These are phyloP conservation scores for Gossypium mustelinum DNA, from an alignment of 345 rosid species.

Conservation along the genomic window DNA sequence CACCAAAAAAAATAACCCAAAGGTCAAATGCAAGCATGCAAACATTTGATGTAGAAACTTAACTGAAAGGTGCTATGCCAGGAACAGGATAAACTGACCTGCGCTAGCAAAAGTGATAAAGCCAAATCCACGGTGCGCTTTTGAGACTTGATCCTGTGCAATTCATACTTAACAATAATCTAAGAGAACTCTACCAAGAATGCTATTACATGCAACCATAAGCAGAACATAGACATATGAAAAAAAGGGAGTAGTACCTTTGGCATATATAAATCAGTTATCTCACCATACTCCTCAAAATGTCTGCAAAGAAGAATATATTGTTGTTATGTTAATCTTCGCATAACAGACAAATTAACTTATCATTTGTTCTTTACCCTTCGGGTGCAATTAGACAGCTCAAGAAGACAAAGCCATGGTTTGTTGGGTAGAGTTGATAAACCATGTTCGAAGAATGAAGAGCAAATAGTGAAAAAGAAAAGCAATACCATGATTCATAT, in stretches of 20 bases:
- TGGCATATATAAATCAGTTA: constrained; percentile 92
- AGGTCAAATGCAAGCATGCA: background rate
- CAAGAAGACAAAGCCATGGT: background rate
- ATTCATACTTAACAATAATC: constrained; percentile 4
- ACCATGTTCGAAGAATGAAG: constrained; percentile 6
- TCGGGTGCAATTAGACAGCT: background rate
- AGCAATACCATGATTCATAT: background rate
- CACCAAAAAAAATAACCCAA: background rate
- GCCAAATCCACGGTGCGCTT: constrained; percentile 95
- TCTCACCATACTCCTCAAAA: constrained; percentile 92
- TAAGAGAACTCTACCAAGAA: background rate
- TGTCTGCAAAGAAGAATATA: constrained; percentile 51
- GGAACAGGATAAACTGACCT: constrained; percentile 43
- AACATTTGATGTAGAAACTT: background rate
- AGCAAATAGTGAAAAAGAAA: background rate
- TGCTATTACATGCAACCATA: constrained; percentile 1
- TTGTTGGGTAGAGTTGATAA: background rate
- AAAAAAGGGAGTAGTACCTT: constrained; percentile 55
- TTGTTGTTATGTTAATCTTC: constrained; percentile 10
- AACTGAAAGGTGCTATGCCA: constrained; percentile 2
- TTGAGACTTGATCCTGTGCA: constrained; percentile 75
- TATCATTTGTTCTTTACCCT: background rate
- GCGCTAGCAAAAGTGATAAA: constrained; percentile 82
- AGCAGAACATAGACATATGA: background rate
- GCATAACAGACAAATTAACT: background rate